Evolutionary conservation across 2,329 filamentous ascomycete genomes (phyloP), one percentile per base, ranked within the genome.

Genomic region (Metarhizium sp.): DNA sequence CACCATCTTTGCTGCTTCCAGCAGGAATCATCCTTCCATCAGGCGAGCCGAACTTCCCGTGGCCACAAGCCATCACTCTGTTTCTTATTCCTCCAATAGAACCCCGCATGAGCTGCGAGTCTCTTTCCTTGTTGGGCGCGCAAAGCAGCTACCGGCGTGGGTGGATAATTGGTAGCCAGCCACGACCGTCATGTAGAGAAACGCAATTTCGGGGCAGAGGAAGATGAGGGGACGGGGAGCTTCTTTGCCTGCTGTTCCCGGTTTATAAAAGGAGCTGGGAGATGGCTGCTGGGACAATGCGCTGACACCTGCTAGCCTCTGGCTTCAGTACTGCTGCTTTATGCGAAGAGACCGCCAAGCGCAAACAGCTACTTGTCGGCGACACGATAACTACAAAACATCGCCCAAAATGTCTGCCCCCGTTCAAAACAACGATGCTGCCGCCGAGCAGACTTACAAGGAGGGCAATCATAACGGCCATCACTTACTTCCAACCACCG

Each of bases 401-500:
- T 25, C 29, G 29, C 32, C 10, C 7, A 34, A 14, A 50, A 50
- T 50, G 48, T 50, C 48, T 36, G 48, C 34, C 18, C 48, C 48
- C 20, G 13, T 34, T 18, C 32, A 36, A 10, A 50, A 38, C 48
- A 50, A 38, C 48, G 16, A 38, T n/a, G 50, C 30, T 25, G 40
- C 56, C 14, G 50, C 51, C 25, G 40, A 55, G 25, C 45, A 56
- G 18, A 7, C 46, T 45, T 55, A 53, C 54, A 56, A 20, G 43
- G 55, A 60, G 6, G 58, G 57, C 8, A 50, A 54, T 10, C 20
- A 13, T 10, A 30, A 10, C 48, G n/a, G 7, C 18, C 34, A 52
- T 40, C 30, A 10, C 14, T 32, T 13, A 6, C 34, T 18, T n/a
- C 45, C 46, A 16, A 32, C 51, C 40, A 51, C 52, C 18, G 18